phyloP scores from a whole-genome alignment of 108 stramenopile species.

The Nitzschia sp. region DNA sequence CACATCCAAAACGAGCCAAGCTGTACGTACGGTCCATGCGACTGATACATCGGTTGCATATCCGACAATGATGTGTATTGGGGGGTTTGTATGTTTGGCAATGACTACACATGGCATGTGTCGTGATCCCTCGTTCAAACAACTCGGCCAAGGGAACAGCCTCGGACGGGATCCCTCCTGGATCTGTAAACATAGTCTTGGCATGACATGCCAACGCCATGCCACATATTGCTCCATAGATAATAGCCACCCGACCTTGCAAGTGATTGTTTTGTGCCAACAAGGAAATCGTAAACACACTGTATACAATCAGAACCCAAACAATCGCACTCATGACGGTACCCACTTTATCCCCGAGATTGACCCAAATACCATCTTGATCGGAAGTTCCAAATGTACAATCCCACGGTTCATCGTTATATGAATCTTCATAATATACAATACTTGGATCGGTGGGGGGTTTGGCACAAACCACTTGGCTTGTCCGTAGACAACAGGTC shows the following conservation, averaged over 20 bases:
- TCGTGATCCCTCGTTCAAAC: conserved; percentile 36
- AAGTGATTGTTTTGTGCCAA: conserved; percentile 60
- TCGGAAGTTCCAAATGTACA: conserved; percentile 67
- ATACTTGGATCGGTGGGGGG: conserved; percentile 9
- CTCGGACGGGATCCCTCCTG: conserved; percentile 78
- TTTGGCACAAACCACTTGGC: conserved; percentile 18
- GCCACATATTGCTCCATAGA: conserved; percentile 54
- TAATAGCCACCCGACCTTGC: conserved; percentile 38
- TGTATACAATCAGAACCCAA: conserved; percentile 70
- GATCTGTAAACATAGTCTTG: conserved; percentile 90
- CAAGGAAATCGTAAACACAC: conserved; percentile 62
- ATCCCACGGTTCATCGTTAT: conserved; percentile 65
- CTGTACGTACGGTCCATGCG: conserved; percentile 74
- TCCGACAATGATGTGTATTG: conserved; percentile 91
- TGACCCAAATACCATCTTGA: conserved; percentile 80
- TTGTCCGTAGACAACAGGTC: background rate
- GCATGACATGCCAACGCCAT: conserved; percentile 82
- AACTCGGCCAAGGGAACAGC: conserved; percentile 61
- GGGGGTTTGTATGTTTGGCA: conserved; percentile 94
- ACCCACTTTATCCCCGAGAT: conserved; percentile 71
- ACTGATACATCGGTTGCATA: conserved; percentile 92
- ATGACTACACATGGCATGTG: conserved; percentile 70
- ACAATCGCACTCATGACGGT: conserved; percentile 74
- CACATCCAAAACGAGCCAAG: conserved; percentile 1
- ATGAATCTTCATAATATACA: conserved; percentile 58